These are phyloP conservation scores for Trichophyton benhamiae DNA, from an alignment of 2,329 filamentous ascomycete genomes.

Conservation along the genomic window DNA sequence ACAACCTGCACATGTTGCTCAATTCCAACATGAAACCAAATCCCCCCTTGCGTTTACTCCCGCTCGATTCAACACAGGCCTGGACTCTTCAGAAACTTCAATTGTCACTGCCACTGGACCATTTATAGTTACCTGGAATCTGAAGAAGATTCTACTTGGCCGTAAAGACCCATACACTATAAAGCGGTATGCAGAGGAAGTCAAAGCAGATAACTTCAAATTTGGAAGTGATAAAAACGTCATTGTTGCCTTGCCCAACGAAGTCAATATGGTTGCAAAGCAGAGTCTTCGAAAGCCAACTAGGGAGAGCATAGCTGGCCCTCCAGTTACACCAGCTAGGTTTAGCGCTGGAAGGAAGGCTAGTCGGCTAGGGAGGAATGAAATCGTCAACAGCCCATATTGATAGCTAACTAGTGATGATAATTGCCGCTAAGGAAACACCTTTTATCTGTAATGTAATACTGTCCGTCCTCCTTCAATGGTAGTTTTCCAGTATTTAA, in stretches of 20 bases:
- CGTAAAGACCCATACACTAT: slow-evolving; percentile 85
- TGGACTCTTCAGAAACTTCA: slow-evolving; percentile 70
- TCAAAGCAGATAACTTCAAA: slow-evolving; percentile 97
- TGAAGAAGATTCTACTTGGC: slow-evolving; percentile 76
- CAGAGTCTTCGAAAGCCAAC: slow-evolving; percentile 76
- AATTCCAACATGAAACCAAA: slow-evolving; percentile 94
- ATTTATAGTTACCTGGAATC: slow-evolving; percentile 90
- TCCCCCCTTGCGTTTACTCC: slow-evolving; percentile 76
- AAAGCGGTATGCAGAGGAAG: slow-evolving; percentile 88
- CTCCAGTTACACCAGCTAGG: slow-evolving; percentile 37
- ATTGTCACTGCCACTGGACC: slow-evolving; percentile 95
- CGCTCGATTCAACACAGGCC: slow-evolving; percentile 85
- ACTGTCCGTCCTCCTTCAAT: background rate
- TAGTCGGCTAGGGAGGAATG: slow-evolving; percentile 50
- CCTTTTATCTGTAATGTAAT: background rate
- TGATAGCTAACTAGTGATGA: slow-evolving; percentile 19
- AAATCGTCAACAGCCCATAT: slow-evolving; percentile 67
- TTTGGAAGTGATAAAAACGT: slow-evolving; percentile 96
- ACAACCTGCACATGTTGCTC: slow-evolving; percentile 82
- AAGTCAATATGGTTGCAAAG: slow-evolving; percentile 95
- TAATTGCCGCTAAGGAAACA: background rate
- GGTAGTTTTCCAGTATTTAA: background rate
- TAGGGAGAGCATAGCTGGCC: slow-evolving; percentile 73
- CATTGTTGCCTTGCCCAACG: slow-evolving; percentile 90
- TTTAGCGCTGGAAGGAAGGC: slow-evolving; percentile 40